Percentiles rank a stretch among this genome's conserved stretches.
Evolutionary conservation across 768 basidiomycete genomes (phyloP).

Genomic region (Clitopilus hobsonii): DNA sequence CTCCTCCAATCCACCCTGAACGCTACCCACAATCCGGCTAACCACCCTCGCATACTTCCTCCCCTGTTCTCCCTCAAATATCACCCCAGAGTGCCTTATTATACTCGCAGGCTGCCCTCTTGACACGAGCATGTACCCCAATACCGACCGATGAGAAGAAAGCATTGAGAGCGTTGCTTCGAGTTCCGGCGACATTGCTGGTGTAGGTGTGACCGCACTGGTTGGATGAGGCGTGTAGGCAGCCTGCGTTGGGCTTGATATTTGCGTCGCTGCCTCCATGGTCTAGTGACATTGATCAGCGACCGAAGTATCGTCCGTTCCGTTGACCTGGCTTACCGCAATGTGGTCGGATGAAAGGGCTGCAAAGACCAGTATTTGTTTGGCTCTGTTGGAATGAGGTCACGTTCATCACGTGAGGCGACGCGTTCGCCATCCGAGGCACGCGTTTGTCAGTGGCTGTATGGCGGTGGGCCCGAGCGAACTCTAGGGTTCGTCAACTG

Average conservation of each 20-base stretch:
- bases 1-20: conserved; percentile 76
- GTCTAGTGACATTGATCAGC: neutral
- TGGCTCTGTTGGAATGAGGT: neutral
- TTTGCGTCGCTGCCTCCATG: neutral
- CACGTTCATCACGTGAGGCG: neutral
- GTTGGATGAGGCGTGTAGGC: neutral
- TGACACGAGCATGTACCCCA: conserved; percentile 83
- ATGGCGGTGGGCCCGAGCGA: no score
- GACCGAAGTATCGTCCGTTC: neutral
- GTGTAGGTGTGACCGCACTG: conserved; percentile 16
- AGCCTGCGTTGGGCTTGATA: neutral
- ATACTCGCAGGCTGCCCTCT: conserved; percentile 71
- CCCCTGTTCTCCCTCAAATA: conserved; percentile 84
- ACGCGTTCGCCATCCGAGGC: no score
- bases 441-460: no score
- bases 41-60: conserved; percentile 70
- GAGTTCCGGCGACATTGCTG: conserved; percentile 66
- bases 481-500: no score
- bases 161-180: conserved; percentile 75
- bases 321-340: neutral
- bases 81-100: conserved; percentile 78
- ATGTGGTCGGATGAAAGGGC: neutral
- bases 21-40: conserved; percentile 71
- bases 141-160: conserved; percentile 77
- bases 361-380: neutral